Conservation (phyloP, 768 basidiomycete genomes). For the Lactifluus rugatus region DNA sequence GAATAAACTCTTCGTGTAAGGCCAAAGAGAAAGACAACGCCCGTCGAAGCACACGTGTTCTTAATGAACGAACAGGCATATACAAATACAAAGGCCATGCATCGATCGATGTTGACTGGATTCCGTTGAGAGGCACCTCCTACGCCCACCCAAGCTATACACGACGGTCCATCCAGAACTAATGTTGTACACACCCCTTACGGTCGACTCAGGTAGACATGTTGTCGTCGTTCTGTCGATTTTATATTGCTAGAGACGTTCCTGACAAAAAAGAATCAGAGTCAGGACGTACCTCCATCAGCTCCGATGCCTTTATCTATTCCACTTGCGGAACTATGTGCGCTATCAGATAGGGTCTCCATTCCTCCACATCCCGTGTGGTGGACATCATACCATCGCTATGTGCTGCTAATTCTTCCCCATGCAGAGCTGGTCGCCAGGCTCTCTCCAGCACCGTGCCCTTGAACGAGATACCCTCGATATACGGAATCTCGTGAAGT, state of each 20-base stretch:
- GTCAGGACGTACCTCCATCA: no score
- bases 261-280: no score
- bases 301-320: no score
- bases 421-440: conserved; percentile 39
- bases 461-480: conserved; percentile 49
- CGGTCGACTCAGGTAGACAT: no score
- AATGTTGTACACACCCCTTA: no score
- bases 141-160: conserved; percentile 54
- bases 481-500: conserved; percentile 49
- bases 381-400: conserved; percentile 87
- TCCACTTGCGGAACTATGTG: no score
- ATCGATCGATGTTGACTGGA: not conserved
- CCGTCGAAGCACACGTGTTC: conserved; percentile 64
- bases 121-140: conserved; percentile 44
- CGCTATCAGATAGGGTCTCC: conserved; percentile 71
- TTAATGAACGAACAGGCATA: conserved; percentile 58
- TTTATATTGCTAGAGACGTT: no score
- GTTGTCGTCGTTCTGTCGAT: no score
- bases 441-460: conserved; percentile 22
- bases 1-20: no score
- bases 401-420: conserved; percentile 64
- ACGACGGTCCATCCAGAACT: no score
- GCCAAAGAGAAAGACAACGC: conserved; percentile 26
- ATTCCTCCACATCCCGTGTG: conserved; percentile 87
- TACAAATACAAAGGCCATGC: not conserved